Evolutionary conservation across 768 basidiomycete genomes (phyloP), one percentile per base, ranked within the genome.

Genomic region (Termitomyces sp.): DNA sequence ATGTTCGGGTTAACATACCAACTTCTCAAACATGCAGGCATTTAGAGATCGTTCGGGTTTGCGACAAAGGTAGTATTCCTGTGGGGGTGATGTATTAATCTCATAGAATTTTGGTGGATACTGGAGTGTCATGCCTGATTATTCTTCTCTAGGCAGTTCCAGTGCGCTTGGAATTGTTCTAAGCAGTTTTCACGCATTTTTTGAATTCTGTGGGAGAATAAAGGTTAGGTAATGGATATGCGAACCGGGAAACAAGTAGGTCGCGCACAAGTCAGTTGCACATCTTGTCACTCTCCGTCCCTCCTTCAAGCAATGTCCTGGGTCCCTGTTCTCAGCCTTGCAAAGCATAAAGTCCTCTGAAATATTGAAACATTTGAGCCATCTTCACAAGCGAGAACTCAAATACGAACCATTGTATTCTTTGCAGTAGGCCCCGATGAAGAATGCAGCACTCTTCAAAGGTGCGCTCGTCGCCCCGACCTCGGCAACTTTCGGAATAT

Each of bases 211-310:
- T 4, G 22, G 18, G 20, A 33, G 59, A n/a, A 18, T 20, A 48
- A 5, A 61, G 13, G 22, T 56, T 30, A 59, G 18, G 6, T 45
- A 36, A 13, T 22, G 12, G 15, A 18, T n/a, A 22, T 18, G 31
- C n/a, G 34, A 47, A 39, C 27, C 24, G 7, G 20, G 39, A 45
- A 31, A 55, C 34, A 12, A 6, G 46, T 52, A 37, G 22, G 30
- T 57, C 37, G 83, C 93, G 70, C 66, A 98, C 97, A 99, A 68
- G 69, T 98, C 95, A 36, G 87, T 86, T 49, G 95, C 91, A 73
- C 97, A 99, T 65, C 97, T 83, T 56, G 97, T 98, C 58, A 98
- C 96, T 65, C 92, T 86, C 65, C 97, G 76, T 12, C 97, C 97
- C 73, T 98, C 97, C 80, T 91, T 91, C 76, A 98, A 70, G 74